Base-by-base conservation (phyloP, 2,329 filamentous ascomycete species). In the Massarina eburnea region DNA sequence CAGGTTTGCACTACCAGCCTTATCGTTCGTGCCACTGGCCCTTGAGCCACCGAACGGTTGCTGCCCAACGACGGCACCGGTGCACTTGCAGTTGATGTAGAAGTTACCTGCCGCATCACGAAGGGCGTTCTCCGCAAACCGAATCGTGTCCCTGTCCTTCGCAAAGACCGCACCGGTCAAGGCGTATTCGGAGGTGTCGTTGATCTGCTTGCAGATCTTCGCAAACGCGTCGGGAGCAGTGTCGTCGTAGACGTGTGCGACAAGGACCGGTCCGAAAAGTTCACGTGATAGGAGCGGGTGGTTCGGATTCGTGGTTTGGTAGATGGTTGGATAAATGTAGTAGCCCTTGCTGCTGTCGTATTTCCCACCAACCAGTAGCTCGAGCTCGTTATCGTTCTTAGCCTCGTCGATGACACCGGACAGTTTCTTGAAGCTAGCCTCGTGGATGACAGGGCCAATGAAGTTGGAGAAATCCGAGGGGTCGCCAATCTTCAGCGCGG, bases 371-470 rank as follows among this genome's bases (percentile, higher is more conserved):
- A 80, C 81, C 14, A 95, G 70, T 2, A 92, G 78, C 67, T 88
- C 79, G 12, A 95, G 80, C 54, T 87, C 82, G 8, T 76, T 72
- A 69, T 95, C 90, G 8, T 78, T 77, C 73, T 89, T 90, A n/a
- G 89, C 88, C 24, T 81, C 82, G 48, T 94, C 87, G 54, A 95
- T 95, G 43, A 85, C 86, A 17, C 79, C 78, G 0, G 82, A 79
- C 2, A 95, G 80, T 72, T 91, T 92, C 69, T 90, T 83, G 79
- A 95, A 95, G 9, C 86, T 88, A 9, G 77, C 80, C 54, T 84
- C 80, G 74, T 95, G 89, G 70, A 95, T 95, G 47, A 95, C 89
- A 18, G 90, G 90, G 8, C 89, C 89, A 62, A 91, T 83, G 75
- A 95, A 95, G 76, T 91, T 89, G 59, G 80, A 75, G 63, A 88